phyloP scores from a whole-genome alignment of 1,284 basidiomycete genomes.

The Cryptococcus sp. region DNA sequence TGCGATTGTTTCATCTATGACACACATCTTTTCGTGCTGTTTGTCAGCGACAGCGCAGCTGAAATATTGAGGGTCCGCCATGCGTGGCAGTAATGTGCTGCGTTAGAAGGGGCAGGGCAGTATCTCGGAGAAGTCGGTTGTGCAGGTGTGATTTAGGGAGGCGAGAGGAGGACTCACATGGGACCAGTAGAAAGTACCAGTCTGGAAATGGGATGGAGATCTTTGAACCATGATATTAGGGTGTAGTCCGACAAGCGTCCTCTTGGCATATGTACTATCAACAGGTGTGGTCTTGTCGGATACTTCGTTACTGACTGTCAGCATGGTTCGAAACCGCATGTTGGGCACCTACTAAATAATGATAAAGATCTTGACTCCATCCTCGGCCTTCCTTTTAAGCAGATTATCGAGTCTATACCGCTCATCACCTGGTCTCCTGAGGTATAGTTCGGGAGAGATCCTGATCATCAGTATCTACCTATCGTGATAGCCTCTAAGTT shows the following conservation, averaged over 20 bases:
- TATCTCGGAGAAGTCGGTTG: too few relatives aligned
- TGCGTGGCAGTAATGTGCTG: too few relatives aligned
- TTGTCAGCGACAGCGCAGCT: constrained; percentile 2
- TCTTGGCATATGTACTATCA: constrained; percentile 88
- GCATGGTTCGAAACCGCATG: background rate
- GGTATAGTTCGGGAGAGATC: constrained; percentile 63
- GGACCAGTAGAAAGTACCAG: constrained; percentile 97
- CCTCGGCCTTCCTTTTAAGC: constrained; percentile 85
- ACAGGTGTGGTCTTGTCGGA: constrained; percentile 94
- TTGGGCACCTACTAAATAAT: constrained; percentile 72
- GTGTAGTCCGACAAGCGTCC: constrained; percentile 76
- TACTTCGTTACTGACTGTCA: constrained; percentile 73
- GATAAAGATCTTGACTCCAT: constrained; percentile 94
- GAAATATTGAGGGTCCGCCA: background rate
- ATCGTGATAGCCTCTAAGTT: background rate
- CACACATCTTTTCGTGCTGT: constrained; percentile 96
- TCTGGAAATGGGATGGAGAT: constrained; percentile 95
- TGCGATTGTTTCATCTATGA: constrained; percentile 94
- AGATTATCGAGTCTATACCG: constrained; percentile 85
- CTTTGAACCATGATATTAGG: constrained; percentile 95
- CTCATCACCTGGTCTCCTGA: constrained; percentile 77
- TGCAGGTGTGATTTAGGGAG: too few relatives aligned
- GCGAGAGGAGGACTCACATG: constrained; percentile 60
- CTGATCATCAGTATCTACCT: constrained; percentile 2
- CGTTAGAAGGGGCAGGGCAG: background rate